Conservation (phyloP, 768 basidiomycete species). For the Suillus occidentalis region DNA sequence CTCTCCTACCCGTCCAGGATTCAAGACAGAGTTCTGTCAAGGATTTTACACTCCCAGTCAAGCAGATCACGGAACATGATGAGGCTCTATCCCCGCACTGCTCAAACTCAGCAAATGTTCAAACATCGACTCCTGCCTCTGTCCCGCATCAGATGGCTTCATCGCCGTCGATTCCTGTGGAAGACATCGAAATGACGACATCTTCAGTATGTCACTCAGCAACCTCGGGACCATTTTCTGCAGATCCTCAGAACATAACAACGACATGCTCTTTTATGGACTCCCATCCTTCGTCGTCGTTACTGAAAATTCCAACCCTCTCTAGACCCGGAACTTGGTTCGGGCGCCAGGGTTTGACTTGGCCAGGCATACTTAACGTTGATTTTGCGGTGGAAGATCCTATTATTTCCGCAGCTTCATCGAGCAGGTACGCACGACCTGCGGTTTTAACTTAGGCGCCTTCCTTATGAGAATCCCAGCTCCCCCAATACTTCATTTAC, state of each 20-base stretch:
- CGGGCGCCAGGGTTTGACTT: constrained; percentile 17
- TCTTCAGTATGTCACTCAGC: background rate
- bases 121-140: background rate
- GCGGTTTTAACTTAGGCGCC: background rate
- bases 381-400: constrained; percentile 20
- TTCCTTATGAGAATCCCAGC: background rate
- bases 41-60: background rate
- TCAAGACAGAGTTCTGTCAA: background rate
- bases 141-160: background rate
- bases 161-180: background rate
- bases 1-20: background rate
- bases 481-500: background rate
- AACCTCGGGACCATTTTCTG: too few relatives aligned
- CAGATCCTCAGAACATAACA: background rate
- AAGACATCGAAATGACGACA: background rate
- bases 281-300: background rate
- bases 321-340: constrained; percentile 28
- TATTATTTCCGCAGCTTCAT: constrained; percentile 18
- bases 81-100: background rate
- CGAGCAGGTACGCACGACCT: background rate
- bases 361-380: constrained; percentile 25
- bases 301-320: constrained; percentile 6
- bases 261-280: background rate
- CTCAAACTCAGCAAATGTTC: background rate
- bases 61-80: background rate